Base-by-base conservation (phyloP, 352 stramenopile species). In the Pythium folliculosum region DNA sequence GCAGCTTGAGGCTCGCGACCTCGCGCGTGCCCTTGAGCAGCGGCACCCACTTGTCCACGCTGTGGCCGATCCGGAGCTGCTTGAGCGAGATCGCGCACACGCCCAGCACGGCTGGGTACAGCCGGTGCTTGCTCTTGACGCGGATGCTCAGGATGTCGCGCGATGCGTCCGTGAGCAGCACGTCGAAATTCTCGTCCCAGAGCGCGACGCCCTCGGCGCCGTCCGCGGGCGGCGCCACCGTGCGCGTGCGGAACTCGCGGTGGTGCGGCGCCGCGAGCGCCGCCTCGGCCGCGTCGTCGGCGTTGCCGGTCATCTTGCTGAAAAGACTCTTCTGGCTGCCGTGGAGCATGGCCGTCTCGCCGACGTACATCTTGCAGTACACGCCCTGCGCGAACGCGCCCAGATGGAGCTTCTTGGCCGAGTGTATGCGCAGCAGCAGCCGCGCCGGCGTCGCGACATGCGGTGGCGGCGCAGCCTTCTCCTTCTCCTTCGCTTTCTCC, bases 281-380 rank as follows among this genome's bases (percentile, higher is more conserved):
- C 27, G 27, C 27, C 27, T 32, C 27, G 3, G 27, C 27, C 27
- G 27, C 70, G 40, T 9, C n/a, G n/a, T 56, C 17, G n/a, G 23
- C 52, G 10, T 16, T 19, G 48, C n/a, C 60, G n/a, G 47, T 51
- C 53, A 77, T 80, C 25, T 60, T 72, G 52, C 52, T 47, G 30
- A 75, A 71, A 16, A 84, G 44, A 2, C 63, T 61, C 60, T 73
- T 74, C 40, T 82, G 77, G 25, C 67, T 78, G 64, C 82, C 82
- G 25, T 87, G 72, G 22, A 77, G 66, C 77, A 88, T 80, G 25
- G 73, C 37, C n/a, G 71, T 71, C 21, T 80, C 63, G 30, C 80
- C 78, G 22, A 90, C 60, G 49, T 90, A 90, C 23, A 90, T 71
- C 54, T 90, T 90, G 69, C 80, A 88, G 62, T 90, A 90, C 1